phyloP scores from a whole-genome alignment of 78 protist genomes.

The slime mould (Dictyostelium discoideum) region dicty_2.7 NC_007089.4:3470501-3471000 shows the following conservation, averaged over 20 bases:
- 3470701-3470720: background rate
- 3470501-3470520: slow-evolving; percentile 10
- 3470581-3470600: background rate
- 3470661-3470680: background rate
- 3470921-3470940: background rate
- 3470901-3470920: background rate
- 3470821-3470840: background rate
- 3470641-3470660: background rate
- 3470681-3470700: background rate
- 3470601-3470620: background rate
- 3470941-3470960: background rate
- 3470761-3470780: slow-evolving; percentile 1
- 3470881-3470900: background rate
- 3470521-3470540: background rate
- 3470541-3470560: background rate
- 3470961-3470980: background rate
- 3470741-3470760: background rate
- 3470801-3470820: background rate
- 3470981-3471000: background rate
- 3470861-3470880: background rate
- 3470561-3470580: background rate
- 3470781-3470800: background rate
- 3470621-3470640: background rate
- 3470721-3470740: background rate
- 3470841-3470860: background rate